A percentile compares a stretch with the other conserved stretches of the same genome.
These are phyloP conservation scores for Lolium rigidum DNA, from an alignment of 176 grass and related monocot species.

Conservation along the genomic window DNA sequence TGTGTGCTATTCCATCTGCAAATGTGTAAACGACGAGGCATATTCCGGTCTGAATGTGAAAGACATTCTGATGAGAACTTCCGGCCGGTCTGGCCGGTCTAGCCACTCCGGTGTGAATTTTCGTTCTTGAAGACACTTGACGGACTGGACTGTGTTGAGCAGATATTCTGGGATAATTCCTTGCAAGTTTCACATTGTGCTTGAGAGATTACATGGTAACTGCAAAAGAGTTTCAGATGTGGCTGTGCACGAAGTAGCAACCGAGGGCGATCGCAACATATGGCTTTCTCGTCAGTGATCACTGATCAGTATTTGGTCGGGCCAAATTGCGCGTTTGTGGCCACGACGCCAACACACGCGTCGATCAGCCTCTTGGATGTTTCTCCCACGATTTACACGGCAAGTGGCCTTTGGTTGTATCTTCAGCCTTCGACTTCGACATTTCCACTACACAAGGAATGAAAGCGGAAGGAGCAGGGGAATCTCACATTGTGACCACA, in stretches of 20 bases:
- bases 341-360: no score
- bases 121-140: neutral
- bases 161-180: neutral
- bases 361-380: no score
- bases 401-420: no score
- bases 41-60: neutral
- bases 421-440: no score
- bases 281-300: no score
- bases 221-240: neutral
- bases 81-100: conserved; percentile 5
- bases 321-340: no score
- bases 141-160: neutral
- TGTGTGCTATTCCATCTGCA: neutral
- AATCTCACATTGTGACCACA: no score
- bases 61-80: neutral
- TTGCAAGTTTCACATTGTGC: neutral
- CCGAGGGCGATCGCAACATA: no score
- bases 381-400: no score
- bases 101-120: neutral
- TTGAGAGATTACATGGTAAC: neutral
- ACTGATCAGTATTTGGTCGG: no score
- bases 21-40: neutral
- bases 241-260: neutral
- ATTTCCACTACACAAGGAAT: no score
- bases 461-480: no score